These are phyloP conservation scores for Lasiosphaeria ovina DNA, from an alignment of 495 filamentous ascomycete species.

Conservation along the genomic window DNA sequence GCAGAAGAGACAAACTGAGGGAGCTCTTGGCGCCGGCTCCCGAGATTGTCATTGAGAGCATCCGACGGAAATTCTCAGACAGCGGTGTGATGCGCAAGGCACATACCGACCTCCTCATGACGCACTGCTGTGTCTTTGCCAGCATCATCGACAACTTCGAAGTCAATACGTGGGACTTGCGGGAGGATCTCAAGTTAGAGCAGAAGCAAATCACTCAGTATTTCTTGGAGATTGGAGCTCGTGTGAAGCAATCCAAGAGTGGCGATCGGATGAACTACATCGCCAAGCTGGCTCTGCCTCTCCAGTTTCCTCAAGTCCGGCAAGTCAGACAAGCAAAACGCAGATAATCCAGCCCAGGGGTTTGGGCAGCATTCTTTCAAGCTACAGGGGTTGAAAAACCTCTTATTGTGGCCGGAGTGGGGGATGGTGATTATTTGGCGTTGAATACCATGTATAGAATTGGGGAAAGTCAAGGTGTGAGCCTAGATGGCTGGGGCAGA, in stretches of 20 bases:
- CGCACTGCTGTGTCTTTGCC: constrained; percentile 65
- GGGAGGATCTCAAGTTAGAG: constrained; percentile 76
- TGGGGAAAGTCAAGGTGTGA: too few relatives aligned
- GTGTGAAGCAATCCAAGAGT: constrained; percentile 48
- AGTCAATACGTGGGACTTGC: constrained; percentile 72
- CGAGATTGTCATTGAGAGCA: constrained; percentile 63
- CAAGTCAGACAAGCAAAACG: constrained; percentile 10
- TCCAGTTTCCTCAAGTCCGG: constrained; percentile 73
- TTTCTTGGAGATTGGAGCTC: constrained; percentile 81
- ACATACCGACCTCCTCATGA: constrained; percentile 63
- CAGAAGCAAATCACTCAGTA: constrained; percentile 61
- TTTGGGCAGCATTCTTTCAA: neutral
- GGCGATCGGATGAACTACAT: constrained; percentile 53
- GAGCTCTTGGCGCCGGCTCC: constrained; percentile 49
- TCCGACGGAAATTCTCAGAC: constrained; percentile 69
- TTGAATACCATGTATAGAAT: too few relatives aligned
- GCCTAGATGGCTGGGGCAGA: too few relatives aligned
- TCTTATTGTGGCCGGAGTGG: too few relatives aligned
- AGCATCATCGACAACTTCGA: constrained; percentile 73
- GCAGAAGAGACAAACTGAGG: constrained; percentile 50
- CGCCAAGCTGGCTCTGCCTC: constrained; percentile 71
- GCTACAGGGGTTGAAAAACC: neutral
- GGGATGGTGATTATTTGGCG: too few relatives aligned
- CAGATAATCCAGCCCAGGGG: constrained; percentile 11
- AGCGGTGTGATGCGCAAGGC: constrained; percentile 57